These are phyloP conservation scores for Trichophyton simii DNA, from an alignment of 2,329 filamentous ascomycete species.

Conservation along the genomic window DNA sequence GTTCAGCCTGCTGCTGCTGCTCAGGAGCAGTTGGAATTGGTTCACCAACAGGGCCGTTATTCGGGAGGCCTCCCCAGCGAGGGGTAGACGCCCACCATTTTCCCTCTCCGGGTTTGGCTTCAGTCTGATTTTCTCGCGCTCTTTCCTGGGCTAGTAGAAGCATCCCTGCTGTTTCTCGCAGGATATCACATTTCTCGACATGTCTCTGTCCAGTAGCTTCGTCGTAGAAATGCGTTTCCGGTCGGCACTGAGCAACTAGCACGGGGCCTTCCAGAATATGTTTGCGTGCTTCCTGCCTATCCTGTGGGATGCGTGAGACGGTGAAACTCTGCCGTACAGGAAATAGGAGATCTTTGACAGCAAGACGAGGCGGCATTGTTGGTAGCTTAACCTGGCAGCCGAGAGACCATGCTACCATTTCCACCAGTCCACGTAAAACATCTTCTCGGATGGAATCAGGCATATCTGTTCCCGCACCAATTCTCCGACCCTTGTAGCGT, in stretches of 20 bases:
- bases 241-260: constrained; percentile 42
- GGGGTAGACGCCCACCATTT: constrained; percentile 49
- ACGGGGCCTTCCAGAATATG: constrained; percentile 48
- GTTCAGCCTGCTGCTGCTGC: neutral
- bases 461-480: constrained; percentile 46
- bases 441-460: constrained; percentile 46
- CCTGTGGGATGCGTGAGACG: constrained; percentile 42
- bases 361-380: constrained; percentile 37
- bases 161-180: constrained; percentile 46
- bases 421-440: constrained; percentile 43
- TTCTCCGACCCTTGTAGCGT: constrained; percentile 46
- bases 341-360: constrained; percentile 40
- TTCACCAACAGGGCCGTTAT: constrained; percentile 4
- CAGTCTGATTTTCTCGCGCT: constrained; percentile 41
- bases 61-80: constrained; percentile 41
- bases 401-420: constrained; percentile 47
- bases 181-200: constrained; percentile 39
- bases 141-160: constrained; percentile 49
- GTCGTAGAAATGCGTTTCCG: constrained; percentile 42
- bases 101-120: constrained; percentile 41
- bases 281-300: constrained; percentile 40
- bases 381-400: constrained; percentile 40
- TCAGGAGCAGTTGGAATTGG: constrained; percentile 18
- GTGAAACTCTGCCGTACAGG: constrained; percentile 45
- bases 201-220: constrained; percentile 19